These are phyloP conservation scores for Apiospora phragmitis DNA, from an alignment of 2,329 filamentous ascomycete species.

Conservation along the genomic window DNA sequence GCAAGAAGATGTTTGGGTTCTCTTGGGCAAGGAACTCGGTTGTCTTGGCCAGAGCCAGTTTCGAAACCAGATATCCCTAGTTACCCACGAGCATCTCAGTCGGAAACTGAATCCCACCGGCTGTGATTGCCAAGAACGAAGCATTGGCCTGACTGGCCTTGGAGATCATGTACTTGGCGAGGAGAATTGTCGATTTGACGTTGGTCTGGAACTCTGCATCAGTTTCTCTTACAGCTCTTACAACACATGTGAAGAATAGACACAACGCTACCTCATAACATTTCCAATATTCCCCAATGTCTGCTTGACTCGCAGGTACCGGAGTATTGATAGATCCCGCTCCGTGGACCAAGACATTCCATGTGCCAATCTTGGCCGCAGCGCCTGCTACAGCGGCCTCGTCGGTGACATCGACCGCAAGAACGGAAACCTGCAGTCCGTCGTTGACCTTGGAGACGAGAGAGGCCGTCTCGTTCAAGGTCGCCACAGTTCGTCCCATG, in stretches of 20 bases:
- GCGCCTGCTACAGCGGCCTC: no score
- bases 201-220: conserved; percentile 16
- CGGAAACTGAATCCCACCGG: background rate
- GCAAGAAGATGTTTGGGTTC: conserved; percentile 25
- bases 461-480: conserved; percentile 8
- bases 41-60: conserved; percentile 21
- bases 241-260: no score
- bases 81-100: conserved; percentile 16
- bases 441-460: background rate
- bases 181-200: conserved; percentile 17
- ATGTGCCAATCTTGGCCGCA: no score
- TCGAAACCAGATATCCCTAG: conserved; percentile 17
- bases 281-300: conserved; percentile 24
- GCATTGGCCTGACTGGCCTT: conserved; percentile 15
- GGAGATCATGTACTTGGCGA: conserved; percentile 14
- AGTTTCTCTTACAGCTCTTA: no score
- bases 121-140: conserved; percentile 17
- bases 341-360: background rate
- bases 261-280: conserved; percentile 20
- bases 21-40: conserved; percentile 27
- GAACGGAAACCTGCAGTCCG: background rate
- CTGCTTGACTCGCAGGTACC: background rate
- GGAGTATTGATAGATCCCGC: background rate
- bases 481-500: conserved; percentile 13
- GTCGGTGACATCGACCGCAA: background rate